phyloP scores from a whole-genome alignment of 1,284 basidiomycete genomes.

The Stereum hirsutum region DNA sequence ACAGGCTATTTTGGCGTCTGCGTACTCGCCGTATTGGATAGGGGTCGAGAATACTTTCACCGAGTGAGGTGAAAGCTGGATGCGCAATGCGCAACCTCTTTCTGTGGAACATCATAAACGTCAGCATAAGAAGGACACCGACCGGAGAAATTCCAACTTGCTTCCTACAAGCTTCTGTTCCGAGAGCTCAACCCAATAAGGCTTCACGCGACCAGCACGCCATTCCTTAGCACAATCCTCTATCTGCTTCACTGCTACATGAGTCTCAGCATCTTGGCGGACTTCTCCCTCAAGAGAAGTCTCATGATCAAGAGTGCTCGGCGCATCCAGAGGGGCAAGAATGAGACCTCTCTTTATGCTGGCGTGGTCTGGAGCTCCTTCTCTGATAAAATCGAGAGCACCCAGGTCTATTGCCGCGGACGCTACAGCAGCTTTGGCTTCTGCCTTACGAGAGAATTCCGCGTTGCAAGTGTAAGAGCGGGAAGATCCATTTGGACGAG shows the following conservation, averaged over 20 bases:
- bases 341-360: conserved; percentile 22
- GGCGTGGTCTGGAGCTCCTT: conserved; percentile 26
- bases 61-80: conserved; percentile 37
- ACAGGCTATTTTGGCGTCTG: conserved; percentile 42
- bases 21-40: conserved; percentile 25
- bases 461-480: conserved; percentile 43
- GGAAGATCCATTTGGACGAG: conserved; percentile 36
- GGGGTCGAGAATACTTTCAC: conserved; percentile 41
- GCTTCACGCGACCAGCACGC: conserved; percentile 35
- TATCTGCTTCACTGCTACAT: conserved; percentile 28
- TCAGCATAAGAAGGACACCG: background rate
- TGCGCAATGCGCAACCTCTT: conserved; percentile 45
- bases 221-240: conserved; percentile 42
- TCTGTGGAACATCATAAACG: conserved; percentile 22
- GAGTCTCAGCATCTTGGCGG: conserved; percentile 9
- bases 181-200: conserved; percentile 39
- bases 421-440: conserved; percentile 40
- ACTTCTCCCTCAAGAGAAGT: conserved; percentile 5
- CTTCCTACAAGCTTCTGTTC: conserved; percentile 32
- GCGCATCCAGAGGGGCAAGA: conserved; percentile 26
- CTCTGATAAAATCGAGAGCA: conserved; percentile 44
- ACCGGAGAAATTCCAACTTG: conserved; percentile 25
- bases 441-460: conserved; percentile 37
- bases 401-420: conserved; percentile 46
- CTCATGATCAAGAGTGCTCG: conserved; percentile 10